A percentile compares a stretch with the other conserved stretches of the same genome.
phyloP scores from a whole-genome alignment of 2,329 filamentous ascomycete species.

The Chaetothyriales sp. region DNA sequence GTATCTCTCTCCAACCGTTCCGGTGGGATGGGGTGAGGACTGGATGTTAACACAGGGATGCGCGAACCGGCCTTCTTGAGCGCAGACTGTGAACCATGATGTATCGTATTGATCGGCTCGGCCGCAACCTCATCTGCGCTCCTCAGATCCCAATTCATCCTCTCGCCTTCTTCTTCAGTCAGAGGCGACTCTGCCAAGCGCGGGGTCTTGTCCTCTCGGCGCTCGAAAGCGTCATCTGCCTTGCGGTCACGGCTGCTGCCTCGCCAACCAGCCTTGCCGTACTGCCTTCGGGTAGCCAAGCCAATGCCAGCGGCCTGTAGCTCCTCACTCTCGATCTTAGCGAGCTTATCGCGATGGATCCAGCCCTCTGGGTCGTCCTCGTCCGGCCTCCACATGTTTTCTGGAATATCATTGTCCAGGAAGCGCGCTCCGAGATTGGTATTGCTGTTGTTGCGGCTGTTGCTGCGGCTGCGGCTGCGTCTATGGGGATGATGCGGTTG shows the following conservation, averaged over 20 bases:
- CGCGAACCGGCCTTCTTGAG: constrained; percentile 53
- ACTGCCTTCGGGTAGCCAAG: constrained; percentile 25
- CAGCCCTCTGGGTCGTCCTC: constrained; percentile 28
- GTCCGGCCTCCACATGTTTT: constrained; percentile 17
- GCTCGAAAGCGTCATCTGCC: constrained; percentile 21
- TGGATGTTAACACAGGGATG: constrained; percentile 73
- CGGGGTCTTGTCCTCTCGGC: constrained; percentile 23
- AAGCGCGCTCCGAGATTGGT: constrained; percentile 11
- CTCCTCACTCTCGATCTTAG: constrained; percentile 36
- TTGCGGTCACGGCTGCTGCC: constrained; percentile 25
- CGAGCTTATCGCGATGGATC: constrained; percentile 37
- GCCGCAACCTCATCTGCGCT: constrained; percentile 61
- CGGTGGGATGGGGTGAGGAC: constrained; percentile 57
- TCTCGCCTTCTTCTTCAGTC: constrained; percentile 31
- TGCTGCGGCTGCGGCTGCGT: constrained; percentile 24
- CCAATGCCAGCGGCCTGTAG: constrained; percentile 33
- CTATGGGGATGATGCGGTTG: constrained; percentile 23
- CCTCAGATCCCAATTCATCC: constrained; percentile 54
- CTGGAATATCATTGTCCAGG: constrained; percentile 16
- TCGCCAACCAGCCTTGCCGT: constrained; percentile 22
- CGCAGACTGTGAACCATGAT: constrained; percentile 37
- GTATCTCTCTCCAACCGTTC: constrained; percentile 61
- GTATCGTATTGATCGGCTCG: constrained; percentile 28
- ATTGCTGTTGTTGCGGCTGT: constrained; percentile 19
- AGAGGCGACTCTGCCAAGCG: constrained; percentile 23